These are phyloP conservation scores for Aureobasidium uvarum DNA, from an alignment of 2,329 filamentous ascomycete species.

Conservation along the genomic window DNA sequence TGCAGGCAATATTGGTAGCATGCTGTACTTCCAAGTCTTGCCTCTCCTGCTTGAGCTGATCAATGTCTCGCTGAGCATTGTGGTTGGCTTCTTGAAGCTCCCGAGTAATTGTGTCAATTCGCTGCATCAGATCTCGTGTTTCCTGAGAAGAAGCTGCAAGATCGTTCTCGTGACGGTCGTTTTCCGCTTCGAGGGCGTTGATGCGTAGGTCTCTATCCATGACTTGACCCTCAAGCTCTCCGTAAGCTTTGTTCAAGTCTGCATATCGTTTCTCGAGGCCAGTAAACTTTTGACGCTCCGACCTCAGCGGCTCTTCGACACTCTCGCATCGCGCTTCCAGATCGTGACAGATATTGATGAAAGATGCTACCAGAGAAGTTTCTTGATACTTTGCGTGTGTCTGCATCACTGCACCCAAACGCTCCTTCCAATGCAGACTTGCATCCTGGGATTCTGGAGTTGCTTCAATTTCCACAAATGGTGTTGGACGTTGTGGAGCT, in stretches of 20 bases:
- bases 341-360: conserved; percentile 56
- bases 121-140: conserved; percentile 41
- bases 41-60: conserved; percentile 42
- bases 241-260: conserved; percentile 39
- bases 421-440: conserved; percentile 51
- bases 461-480: conserved; percentile 41
- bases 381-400: conserved; percentile 46
- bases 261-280: conserved; percentile 40
- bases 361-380: conserved; percentile 49
- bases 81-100: conserved; percentile 42
- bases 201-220: conserved; percentile 41
- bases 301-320: conserved; percentile 54
- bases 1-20: conserved; percentile 45
- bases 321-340: conserved; percentile 57
- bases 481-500: conserved; percentile 21
- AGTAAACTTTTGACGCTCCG: conserved; percentile 43
- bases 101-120: conserved; percentile 37
- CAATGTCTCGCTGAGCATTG: conserved; percentile 42
- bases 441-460: conserved; percentile 40
- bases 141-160: conserved; percentile 42
- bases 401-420: conserved; percentile 47
- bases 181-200: conserved; percentile 44
- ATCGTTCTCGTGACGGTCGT: conserved; percentile 40
- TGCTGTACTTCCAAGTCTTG: conserved; percentile 48
- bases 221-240: conserved; percentile 41